phyloP scores from a whole-genome alignment of 106 monocot genomes.

The Triglochin maritima region DNA sequence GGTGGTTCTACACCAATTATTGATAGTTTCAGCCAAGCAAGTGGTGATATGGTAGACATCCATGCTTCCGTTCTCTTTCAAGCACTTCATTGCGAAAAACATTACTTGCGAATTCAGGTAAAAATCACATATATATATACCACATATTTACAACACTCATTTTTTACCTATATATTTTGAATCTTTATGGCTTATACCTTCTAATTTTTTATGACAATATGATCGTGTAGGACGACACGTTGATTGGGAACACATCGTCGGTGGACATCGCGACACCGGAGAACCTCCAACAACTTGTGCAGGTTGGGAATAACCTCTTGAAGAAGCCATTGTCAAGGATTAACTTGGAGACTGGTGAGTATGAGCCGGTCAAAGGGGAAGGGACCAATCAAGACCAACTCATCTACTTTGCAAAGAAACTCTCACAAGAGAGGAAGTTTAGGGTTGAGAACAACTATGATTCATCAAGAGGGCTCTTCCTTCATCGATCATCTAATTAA shows the following conservation, averaged over 20 bases:
- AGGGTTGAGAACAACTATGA: background rate
- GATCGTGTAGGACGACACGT: constrained; percentile 14
- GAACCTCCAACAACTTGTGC: constrained; percentile 12
- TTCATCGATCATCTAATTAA: too few species aligned
- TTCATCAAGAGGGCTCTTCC: too few species aligned
- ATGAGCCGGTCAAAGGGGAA: background rate
- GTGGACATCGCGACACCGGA: constrained; percentile 20
- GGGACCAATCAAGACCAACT: constrained; percentile 2
- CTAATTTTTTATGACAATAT: too few species aligned
- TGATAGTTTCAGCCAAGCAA: constrained; percentile 25
- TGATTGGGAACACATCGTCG: constrained; percentile 13
- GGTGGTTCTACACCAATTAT: constrained; percentile 20
- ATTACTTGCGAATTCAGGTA: constrained; percentile 46
- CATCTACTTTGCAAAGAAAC: background rate
- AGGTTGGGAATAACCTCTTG: constrained; percentile 3
- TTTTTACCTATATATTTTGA: too few species aligned
- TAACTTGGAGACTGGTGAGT: constrained; percentile 23
- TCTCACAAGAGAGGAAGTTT: background rate
- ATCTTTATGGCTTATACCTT: too few species aligned
- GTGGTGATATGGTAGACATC: constrained; percentile 44
- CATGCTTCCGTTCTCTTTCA: constrained; percentile 28
- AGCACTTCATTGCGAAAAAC: constrained; percentile 15
- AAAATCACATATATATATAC: too few species aligned
- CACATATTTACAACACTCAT: too few species aligned
- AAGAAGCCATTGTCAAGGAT: constrained; percentile 15